These are phyloP conservation scores for Citropsis articulata DNA, from an alignment of 345 rosid genomes.

Conservation along the genomic window DNA sequence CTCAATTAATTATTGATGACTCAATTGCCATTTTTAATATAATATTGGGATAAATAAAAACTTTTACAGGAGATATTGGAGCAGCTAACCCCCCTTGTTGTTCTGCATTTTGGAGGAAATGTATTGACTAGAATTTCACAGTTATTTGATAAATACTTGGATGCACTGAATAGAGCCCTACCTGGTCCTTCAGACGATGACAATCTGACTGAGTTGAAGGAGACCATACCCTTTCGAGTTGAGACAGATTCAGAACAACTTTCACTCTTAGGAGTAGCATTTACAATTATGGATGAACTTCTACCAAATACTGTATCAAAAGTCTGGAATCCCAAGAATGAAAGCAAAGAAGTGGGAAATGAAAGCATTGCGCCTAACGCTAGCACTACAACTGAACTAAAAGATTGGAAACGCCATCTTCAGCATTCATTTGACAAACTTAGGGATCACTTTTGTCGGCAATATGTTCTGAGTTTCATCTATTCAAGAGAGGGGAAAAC, in stretches of 20 bases:
- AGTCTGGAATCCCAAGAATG: conserved; percentile 63
- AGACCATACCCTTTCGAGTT: conserved; percentile 62
- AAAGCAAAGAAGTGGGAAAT: conserved; percentile 40
- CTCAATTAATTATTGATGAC: conserved; percentile 1
- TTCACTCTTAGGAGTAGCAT: conserved; percentile 88
- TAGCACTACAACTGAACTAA: conserved; percentile 57
- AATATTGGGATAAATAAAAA: conserved; percentile 11
- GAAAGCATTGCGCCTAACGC: conserved; percentile 41
- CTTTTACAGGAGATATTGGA: conserved; percentile 74
- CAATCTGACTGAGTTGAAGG: conserved; percentile 75
- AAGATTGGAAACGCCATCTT: conserved; percentile 88
- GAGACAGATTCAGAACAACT: conserved; percentile 95
- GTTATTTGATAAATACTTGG: conserved; percentile 79
- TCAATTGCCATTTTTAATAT: not conserved
- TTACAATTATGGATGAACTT: conserved; percentile 82
- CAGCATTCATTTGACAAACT: conserved; percentile 92
- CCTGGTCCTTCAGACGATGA: conserved; percentile 94
- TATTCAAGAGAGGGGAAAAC: conserved; percentile 94
- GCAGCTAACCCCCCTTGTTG: conserved; percentile 66
- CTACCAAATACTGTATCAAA: conserved; percentile 56
- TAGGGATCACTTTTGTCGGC: conserved; percentile 87
- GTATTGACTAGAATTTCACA: conserved; percentile 69
- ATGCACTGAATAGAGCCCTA: conserved; percentile 68
- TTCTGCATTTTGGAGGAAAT: conserved; percentile 81
- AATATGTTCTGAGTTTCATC: conserved; percentile 90